A percentile compares a stretch with the other conserved stretches of the same genome.
These are phyloP conservation scores for Tephrocybe sp. DNA, from an alignment of 768 basidiomycete genomes.

Conservation along the genomic window DNA sequence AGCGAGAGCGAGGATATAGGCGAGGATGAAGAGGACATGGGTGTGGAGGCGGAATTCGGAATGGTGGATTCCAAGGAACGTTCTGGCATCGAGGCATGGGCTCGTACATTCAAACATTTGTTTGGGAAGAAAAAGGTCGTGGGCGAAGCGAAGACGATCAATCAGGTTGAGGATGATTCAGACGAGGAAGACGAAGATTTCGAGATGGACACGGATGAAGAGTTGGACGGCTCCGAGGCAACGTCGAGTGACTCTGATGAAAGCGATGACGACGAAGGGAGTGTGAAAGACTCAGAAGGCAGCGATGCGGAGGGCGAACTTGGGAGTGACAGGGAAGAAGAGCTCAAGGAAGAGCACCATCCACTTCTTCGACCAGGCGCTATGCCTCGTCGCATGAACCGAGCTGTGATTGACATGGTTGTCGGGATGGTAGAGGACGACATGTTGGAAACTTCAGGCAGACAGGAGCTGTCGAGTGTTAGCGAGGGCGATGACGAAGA, in stretches of 20 bases:
- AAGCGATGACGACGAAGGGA: not conserved
- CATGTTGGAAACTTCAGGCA: constrained; percentile 33
- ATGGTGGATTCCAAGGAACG: constrained; percentile 74
- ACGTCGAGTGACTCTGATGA: constrained; percentile 30
- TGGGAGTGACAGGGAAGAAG: constrained; percentile 34
- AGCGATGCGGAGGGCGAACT: constrained; percentile 20
- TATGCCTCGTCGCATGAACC: constrained; percentile 63
- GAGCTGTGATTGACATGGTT: constrained; percentile 62
- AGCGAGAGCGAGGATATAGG: constrained; percentile 14
- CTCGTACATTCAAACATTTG: constrained; percentile 50
- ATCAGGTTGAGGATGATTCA: constrained; percentile 37
- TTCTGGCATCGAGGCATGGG: constrained; percentile 66
- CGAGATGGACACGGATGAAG: constrained; percentile 35
- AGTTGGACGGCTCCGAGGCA: constrained; percentile 30
- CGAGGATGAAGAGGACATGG: constrained; percentile 39
- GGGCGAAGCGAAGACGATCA: constrained; percentile 28
- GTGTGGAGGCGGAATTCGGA: constrained; percentile 64
- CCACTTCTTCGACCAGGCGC: constrained; percentile 66
- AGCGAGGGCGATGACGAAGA: constrained; percentile 35
- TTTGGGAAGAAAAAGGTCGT: constrained; percentile 47
- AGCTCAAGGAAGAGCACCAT: constrained; percentile 55
- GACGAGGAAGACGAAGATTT: constrained; percentile 51
- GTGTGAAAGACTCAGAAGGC: constrained; percentile 9
- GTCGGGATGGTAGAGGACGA: constrained; percentile 62
- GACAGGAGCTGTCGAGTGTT: constrained; percentile 27